Evolutionary conservation across 2,329 filamentous ascomycete species (phyloP).

Genomic region (Huntiella decipiens): DNA sequence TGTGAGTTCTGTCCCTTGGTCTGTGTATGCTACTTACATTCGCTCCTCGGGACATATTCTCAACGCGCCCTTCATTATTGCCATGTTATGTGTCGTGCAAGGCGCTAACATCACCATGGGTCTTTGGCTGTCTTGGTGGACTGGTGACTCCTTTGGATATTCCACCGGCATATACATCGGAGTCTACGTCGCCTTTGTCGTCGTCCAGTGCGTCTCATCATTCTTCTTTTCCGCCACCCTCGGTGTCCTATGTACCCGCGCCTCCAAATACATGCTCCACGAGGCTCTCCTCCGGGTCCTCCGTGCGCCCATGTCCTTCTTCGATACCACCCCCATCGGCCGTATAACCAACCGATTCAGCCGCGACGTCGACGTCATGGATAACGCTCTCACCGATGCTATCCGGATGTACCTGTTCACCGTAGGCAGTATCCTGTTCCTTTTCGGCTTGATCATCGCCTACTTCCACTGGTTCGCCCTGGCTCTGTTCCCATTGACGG

Average conservation of each 20-base stretch:
- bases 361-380: constrained; percentile 90
- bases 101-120: constrained; percentile 74
- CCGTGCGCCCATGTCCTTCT: constrained; percentile 71
- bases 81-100: constrained; percentile 53
- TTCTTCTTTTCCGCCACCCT: constrained; percentile 66
- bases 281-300: constrained; percentile 59
- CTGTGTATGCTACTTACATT: constrained; percentile 62
- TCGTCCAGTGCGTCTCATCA: constrained; percentile 50
- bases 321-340: constrained; percentile 88
- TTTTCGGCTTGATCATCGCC: constrained; percentile 82
- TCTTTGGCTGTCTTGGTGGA: constrained; percentile 91
- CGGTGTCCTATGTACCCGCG: constrained; percentile 59
- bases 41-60: constrained; percentile 52
- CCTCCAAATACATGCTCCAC: constrained; percentile 66
- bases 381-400: constrained; percentile 74
- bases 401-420: constrained; percentile 89
- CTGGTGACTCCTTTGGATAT: constrained; percentile 53
- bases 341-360: constrained; percentile 94
- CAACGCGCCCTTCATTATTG: constrained; percentile 43
- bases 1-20: constrained; percentile 58
- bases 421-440: constrained; percentile 58
- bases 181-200: constrained; percentile 51
- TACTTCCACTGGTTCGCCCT: constrained; percentile 77
- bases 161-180: constrained; percentile 54
- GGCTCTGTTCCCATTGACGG: constrained; percentile 42